These are phyloP conservation scores for Podosphaera xanthii DNA, from an alignment of 2,329 filamentous ascomycete genomes.

Conservation along the genomic window DNA sequence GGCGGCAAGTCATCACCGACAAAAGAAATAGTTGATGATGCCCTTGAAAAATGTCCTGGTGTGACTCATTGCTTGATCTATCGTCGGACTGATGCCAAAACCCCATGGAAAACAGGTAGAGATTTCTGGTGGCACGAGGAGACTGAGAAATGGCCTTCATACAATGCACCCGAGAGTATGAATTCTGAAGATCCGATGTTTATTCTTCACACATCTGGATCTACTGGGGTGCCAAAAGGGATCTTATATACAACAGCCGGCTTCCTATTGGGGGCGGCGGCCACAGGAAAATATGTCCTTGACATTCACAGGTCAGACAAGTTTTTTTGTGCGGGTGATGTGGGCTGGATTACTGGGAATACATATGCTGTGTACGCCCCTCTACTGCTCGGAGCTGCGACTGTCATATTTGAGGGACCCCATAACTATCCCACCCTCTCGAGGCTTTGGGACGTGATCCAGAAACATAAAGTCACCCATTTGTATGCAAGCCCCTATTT, in stretches of 20 bases:
- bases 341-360: constrained; percentile 97
- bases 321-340: constrained; percentile 95
- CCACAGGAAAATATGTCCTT: constrained; percentile 96
- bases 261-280: constrained; percentile 80
- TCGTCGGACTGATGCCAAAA: constrained; percentile 82
- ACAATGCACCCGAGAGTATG: constrained; percentile 74
- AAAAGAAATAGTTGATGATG: constrained; percentile 98
- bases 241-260: constrained; percentile 94
- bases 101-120: constrained; percentile 48
- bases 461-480: constrained; percentile 83
- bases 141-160: constrained; percentile 85
- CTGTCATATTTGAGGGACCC: constrained; percentile 93
- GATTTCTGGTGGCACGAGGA: constrained; percentile 99
- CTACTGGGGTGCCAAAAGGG: constrained; percentile 96
- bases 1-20: constrained; percentile 93
- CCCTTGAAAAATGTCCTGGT: constrained; percentile 82
- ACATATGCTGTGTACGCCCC: constrained; percentile 97
- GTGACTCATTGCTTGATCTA: constrained; percentile 72
- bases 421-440: constrained; percentile 96
- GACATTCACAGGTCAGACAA: constrained; percentile 85
- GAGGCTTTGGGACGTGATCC: constrained; percentile 95
- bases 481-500: constrained; percentile 97
- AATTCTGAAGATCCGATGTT: constrained; percentile 91
- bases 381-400: constrained; percentile 74
- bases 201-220: constrained; percentile 92